These are phyloP conservation scores for Physaria fendleri DNA, from an alignment of 345 rosid species.

Conservation along the genomic window DNA sequence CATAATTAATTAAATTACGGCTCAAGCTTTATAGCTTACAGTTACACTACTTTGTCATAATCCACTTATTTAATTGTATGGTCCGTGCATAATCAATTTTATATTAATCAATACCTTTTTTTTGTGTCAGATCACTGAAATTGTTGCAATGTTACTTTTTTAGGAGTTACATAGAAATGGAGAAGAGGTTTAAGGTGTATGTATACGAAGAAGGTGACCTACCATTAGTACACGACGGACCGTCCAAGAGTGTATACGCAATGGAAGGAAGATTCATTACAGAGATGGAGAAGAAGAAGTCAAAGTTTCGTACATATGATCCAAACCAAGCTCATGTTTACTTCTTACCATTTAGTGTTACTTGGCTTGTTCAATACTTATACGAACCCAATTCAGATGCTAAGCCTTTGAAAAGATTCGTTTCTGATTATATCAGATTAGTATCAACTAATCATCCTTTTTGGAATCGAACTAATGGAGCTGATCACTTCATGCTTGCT, in stretches of 20 bases:
- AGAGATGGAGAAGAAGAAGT: constrained; percentile 56
- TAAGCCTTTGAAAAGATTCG: constrained; percentile 47
- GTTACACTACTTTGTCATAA: not conserved
- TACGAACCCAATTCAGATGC: constrained; percentile 36
- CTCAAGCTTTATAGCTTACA: not conserved
- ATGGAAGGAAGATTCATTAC: constrained; percentile 82
- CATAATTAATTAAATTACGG: constrained; percentile 14
- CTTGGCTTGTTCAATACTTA: constrained; percentile 66
- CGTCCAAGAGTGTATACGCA: constrained; percentile 73
- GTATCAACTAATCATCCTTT: constrained; percentile 62
- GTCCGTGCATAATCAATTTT: constrained; percentile 23
- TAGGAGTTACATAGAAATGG: constrained; percentile 88
- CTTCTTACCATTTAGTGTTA: constrained; percentile 81
- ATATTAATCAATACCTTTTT: constrained; percentile 11
- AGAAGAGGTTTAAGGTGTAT: constrained; percentile 74
- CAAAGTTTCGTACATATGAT: constrained; percentile 50
- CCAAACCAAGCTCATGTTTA: constrained; percentile 56
- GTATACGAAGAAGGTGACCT: constrained; percentile 77
- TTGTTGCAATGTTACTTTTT: not conserved
- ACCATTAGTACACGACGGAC: constrained; percentile 77
- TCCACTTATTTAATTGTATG: constrained; percentile 13
- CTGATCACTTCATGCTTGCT: constrained; percentile 89
- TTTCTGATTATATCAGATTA: constrained; percentile 55
- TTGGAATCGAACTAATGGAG: constrained; percentile 71
- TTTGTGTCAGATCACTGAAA: too few relatives aligned